phyloP scores from a whole-genome alignment of 768 basidiomycete genomes.

The Coprinopsis cinerea region DNA sequence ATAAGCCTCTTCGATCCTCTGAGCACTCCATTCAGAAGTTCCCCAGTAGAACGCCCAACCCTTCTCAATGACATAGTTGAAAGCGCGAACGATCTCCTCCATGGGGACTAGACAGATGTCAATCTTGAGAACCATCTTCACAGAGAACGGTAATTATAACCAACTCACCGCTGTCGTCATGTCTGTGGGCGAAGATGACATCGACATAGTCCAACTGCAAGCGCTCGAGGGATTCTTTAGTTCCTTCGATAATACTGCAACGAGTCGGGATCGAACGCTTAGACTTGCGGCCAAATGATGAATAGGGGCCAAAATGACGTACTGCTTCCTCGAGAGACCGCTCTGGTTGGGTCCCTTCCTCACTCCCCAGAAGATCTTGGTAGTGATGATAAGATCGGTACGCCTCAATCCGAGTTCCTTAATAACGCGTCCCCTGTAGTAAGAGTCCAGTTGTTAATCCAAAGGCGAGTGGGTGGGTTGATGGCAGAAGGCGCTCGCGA shows the following conservation, averaged over 20 bases:
- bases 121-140: neutral
- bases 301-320: conserved; percentile 18
- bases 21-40: conserved; percentile 74
- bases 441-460: neutral
- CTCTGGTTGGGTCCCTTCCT: conserved; percentile 48
- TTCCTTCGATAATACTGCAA: conserved; percentile 67
- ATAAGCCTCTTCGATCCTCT: conserved; percentile 61
- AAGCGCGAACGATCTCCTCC: conserved; percentile 78
- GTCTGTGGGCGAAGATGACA: conserved; percentile 66
- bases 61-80: conserved; percentile 70
- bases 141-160: neutral
- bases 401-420: conserved; percentile 65
- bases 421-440: conserved; percentile 65
- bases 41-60: conserved; percentile 75
- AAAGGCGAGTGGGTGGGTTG: neutral
- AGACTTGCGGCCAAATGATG: neutral
- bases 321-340: conserved; percentile 59
- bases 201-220: conserved; percentile 74
- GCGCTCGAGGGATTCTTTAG: conserved; percentile 57
- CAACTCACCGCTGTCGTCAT: conserved; percentile 40
- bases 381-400: conserved; percentile 68
- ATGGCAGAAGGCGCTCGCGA: no score
- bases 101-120: conserved; percentile 42
- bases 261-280: neutral
- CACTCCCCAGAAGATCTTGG: conserved; percentile 76